phyloP scores from a whole-genome alignment of 345 rosid species.

The Pugionium dolabratum region DNA sequence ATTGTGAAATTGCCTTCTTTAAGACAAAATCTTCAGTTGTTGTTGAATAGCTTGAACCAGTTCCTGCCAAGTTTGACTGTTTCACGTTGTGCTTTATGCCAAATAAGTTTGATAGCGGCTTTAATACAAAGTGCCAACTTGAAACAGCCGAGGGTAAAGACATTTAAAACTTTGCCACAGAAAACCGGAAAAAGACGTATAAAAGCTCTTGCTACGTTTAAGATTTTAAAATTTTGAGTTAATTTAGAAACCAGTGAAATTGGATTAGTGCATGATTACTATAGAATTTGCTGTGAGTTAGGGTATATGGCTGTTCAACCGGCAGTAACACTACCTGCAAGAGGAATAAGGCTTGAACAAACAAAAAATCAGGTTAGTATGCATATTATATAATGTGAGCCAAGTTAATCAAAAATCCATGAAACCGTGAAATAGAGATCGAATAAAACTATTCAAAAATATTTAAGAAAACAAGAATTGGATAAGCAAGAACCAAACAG shows the following conservation, averaged over 20 bases:
- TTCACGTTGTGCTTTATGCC: background rate
- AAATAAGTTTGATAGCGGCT: background rate
- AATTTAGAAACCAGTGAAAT: background rate
- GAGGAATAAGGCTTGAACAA: background rate
- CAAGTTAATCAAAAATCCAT: background rate
- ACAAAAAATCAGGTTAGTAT: background rate
- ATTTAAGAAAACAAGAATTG: slow-evolving; percentile 17
- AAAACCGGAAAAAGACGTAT: background rate
- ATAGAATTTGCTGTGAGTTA: background rate
- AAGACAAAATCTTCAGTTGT: background rate
- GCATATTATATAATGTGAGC: too few relatives aligned
- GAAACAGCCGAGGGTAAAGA: background rate
- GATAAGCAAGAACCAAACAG: slow-evolving; percentile 9
- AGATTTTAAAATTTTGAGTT: background rate
- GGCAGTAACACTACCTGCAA: slow-evolving; percentile 26
- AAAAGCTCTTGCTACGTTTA: background rate
- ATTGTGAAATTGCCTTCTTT: background rate
- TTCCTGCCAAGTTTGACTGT: slow-evolving; percentile 6
- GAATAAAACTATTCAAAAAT: slow-evolving; percentile 13
- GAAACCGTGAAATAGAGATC: slow-evolving; percentile 21
- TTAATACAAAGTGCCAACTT: background rate
- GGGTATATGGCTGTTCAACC: slow-evolving; percentile 5
- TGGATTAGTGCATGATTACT: background rate
- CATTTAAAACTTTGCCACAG: background rate
- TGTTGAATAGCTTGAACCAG: slow-evolving; percentile 2